Evolutionary conservation across 331 rosid genomes (phyloP), one percentile per base, ranked within the genome.

Genomic region (Quercus lobata): DNA sequence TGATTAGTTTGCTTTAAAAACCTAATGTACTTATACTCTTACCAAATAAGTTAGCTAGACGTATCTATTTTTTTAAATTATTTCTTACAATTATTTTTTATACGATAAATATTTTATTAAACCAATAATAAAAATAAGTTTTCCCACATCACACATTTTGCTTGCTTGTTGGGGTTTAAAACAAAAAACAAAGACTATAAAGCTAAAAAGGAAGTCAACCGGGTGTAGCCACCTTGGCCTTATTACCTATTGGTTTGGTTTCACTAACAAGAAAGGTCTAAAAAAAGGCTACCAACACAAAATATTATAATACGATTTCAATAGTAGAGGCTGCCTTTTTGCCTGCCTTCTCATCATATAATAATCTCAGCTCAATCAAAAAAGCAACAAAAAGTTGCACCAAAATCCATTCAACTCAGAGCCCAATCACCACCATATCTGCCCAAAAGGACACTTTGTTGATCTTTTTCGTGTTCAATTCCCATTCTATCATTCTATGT

Each of bases 121-220:
- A 37, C 46, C 46, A 8, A 37, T 37, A 7, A 37, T 37, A 37
- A 37, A 37, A 41, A 41, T 41, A 41, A 8, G 46, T 41, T 41
- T 41, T 41, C 12, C 46, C 46, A 8, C 12, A 2, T 41, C 46
- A 41, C 46, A 41, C 46, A 41, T 41, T 41, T 8, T 49, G 54
- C 17, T 49, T 49, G 54, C 17, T 12, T 49, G 17, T 49, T 49
- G 54, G 54, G 17, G 5, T 49, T 12, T 49, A 49, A 49, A 12
- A 49, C 18, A 49, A 49, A 49, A 46, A 4, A 82, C 78, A 66
- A 82, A 82, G 71, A 46, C 49, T 68, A 32, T 25, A 66, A 41
- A 66, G 71, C 27, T 34, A 30, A 29, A 80, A 34, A 71, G 77
- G 58, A 81, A 85, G 94, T 92, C 97, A 91, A 89, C 77, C 81